Conservation (phyloP, 257 asterid species). For the Cynanchum wilfordii region DNA sequence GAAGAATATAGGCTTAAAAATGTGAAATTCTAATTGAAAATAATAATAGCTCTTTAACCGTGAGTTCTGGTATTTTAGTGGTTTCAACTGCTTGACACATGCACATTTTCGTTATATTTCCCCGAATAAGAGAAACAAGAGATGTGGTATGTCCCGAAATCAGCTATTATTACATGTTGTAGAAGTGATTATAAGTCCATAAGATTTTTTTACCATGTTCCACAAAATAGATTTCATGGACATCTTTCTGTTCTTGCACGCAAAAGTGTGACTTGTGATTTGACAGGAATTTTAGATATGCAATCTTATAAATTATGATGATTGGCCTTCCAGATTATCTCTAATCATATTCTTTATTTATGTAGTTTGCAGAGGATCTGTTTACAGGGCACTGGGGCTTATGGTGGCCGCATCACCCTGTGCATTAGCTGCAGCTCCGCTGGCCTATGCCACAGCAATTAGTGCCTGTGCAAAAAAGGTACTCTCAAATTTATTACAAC, state of each 20-base stretch:
- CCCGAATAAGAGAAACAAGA: neutral
- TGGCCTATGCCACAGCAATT: slow-evolving; percentile 94
- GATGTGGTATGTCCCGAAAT: neutral
- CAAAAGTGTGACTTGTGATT: neutral
- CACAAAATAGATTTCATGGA: neutral
- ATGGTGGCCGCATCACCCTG: slow-evolving; percentile 99
- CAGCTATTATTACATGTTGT: neutral
- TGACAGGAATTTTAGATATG: neutral
- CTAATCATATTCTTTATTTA: slow-evolving; percentile 15
- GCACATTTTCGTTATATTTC: neutral
- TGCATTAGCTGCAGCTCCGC: slow-evolving; percentile 95
- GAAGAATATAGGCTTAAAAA: neutral
- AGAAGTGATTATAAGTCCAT: neutral
- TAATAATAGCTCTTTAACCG: neutral
- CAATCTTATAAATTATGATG: neutral
- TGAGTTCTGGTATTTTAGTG: neutral
- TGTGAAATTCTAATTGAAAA: neutral
- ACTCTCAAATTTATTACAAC: slow-evolving; percentile 2
- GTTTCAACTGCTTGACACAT: neutral
- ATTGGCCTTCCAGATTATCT: neutral
- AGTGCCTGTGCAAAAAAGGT: slow-evolving; percentile 99
- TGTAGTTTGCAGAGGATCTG: slow-evolving; percentile 95
- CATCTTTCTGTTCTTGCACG: neutral
- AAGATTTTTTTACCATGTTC: neutral
- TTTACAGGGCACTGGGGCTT: slow-evolving; percentile 92